These are phyloP conservation scores for Russula earlei DNA, from an alignment of 768 basidiomycete species.

Conservation along the genomic window DNA sequence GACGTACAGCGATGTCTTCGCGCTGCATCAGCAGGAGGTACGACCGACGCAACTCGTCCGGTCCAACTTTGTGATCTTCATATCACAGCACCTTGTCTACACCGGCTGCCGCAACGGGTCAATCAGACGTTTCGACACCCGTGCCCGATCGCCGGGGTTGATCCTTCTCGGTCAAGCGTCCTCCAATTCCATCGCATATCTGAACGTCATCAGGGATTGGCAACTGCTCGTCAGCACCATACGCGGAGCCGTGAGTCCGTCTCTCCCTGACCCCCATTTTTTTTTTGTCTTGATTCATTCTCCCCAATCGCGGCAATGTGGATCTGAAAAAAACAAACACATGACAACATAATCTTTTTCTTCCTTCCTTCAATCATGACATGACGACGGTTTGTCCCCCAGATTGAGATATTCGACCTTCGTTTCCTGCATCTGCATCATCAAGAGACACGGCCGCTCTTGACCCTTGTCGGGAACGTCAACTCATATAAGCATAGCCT, in stretches of 20 bases:
- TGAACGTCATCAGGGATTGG: conserved; percentile 40
- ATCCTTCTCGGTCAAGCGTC: conserved; percentile 32
- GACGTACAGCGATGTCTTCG: conserved; percentile 56
- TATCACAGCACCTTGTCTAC: conserved; percentile 17
- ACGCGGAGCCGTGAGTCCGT: conserved; percentile 44
- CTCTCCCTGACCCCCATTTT: too few relatives aligned
- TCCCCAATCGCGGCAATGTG: too few relatives aligned
- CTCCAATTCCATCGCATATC: conserved; percentile 43
- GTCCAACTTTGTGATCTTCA: background rate
- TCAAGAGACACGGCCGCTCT: conserved; percentile 33
- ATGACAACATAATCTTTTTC: too few relatives aligned
- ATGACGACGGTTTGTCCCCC: background rate
- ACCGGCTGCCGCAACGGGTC: conserved; percentile 42
- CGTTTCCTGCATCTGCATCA: conserved; percentile 45
- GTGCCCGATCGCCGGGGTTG: conserved; percentile 23
- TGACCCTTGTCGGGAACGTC: conserved; percentile 45
- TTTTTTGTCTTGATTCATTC: too few relatives aligned
- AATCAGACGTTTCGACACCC: conserved; percentile 47
- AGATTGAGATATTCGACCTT: conserved; percentile 57
- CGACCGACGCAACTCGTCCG: conserved; percentile 5
- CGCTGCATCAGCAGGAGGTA: conserved; percentile 46
- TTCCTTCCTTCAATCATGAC: too few relatives aligned
- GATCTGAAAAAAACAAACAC: background rate
- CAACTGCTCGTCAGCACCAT: conserved; percentile 50
- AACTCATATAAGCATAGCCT: conserved; percentile 43